Evolutionary conservation across 2,329 filamentous ascomycete genomes (phyloP).

Genomic region (Pezicula neosporulosa): DNA sequence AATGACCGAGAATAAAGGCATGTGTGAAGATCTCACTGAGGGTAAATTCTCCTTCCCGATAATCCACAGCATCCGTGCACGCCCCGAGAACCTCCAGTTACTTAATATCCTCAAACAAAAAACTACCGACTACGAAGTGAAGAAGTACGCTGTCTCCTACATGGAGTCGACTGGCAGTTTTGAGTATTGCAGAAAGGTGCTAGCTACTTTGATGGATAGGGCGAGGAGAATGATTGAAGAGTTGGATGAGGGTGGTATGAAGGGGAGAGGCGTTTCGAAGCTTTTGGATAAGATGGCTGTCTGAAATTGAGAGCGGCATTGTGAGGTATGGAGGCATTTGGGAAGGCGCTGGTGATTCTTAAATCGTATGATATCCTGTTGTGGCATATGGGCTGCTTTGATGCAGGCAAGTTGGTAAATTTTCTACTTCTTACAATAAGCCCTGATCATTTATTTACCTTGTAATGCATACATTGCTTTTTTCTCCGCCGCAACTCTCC

Average conservation of each 20-base stretch:
- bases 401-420: too few species aligned
- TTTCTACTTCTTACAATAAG: too few species aligned
- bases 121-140: constrained; percentile 81
- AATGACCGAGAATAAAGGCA: constrained; percentile 86
- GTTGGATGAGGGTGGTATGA: constrained; percentile 58
- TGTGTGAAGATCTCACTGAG: constrained; percentile 94
- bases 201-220: constrained; percentile 59
- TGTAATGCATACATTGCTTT: too few species aligned
- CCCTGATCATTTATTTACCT: too few species aligned
- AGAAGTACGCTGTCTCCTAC: constrained; percentile 84
- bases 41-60: constrained; percentile 97
- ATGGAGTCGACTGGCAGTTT: constrained; percentile 92
- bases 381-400: too few species aligned
- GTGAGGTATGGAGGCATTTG: too few species aligned
- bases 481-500: too few species aligned
- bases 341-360: too few species aligned
- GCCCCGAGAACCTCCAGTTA: constrained; percentile 72
- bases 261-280: constrained; percentile 54
- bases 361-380: too few species aligned
- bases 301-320: too few species aligned
- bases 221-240: constrained; percentile 60
- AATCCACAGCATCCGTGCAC: constrained; percentile 84
- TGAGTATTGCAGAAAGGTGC: constrained; percentile 71
- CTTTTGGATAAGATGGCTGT: constrained; percentile 66
- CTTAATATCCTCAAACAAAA: constrained; percentile 93